These are phyloP conservation scores for Xylaria sp. DNA, from an alignment of 2,329 filamentous ascomycete species.

Conservation along the genomic window DNA sequence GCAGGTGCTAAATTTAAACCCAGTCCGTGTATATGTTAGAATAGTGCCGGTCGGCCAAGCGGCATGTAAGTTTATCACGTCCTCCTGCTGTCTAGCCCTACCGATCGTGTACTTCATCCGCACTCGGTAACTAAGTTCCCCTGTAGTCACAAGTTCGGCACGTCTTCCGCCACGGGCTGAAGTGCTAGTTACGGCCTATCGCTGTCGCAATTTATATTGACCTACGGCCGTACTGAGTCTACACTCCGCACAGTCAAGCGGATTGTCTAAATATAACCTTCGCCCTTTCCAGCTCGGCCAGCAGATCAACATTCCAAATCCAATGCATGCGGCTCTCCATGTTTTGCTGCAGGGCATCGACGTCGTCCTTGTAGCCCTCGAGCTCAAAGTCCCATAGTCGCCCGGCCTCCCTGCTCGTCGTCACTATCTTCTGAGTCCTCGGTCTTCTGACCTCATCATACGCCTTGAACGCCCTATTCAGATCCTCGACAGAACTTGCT, in stretches of 20 bases:
- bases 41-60: background rate
- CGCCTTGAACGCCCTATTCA: conserved; percentile 53
- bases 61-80: background rate
- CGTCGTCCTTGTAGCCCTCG: conserved; percentile 40
- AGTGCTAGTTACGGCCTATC: background rate
- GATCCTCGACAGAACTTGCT: conserved; percentile 40
- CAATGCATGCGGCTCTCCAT: conserved; percentile 42
- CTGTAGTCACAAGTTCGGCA: background rate
- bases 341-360: conserved; percentile 44
- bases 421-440: conserved; percentile 55
- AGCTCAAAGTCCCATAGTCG: conserved; percentile 52
- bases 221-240: background rate
- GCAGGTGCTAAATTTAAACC: background rate
- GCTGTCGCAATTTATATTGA: background rate
- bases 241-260: background rate
- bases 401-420: conserved; percentile 53
- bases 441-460: conserved; percentile 57
- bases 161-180: background rate
- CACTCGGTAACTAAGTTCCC: background rate
- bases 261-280: conserved; percentile 40
- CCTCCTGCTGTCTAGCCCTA: background rate
- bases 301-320: conserved; percentile 46
- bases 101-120: background rate
- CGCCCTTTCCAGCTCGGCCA: conserved; percentile 45
- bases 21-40: background rate